Percentiles rank a stretch among this genome's conserved stretches.
Evolutionary conservation across 164 flowering plant genomes (phyloP).

Genomic region (Dillenia suffruticosa): DNA sequence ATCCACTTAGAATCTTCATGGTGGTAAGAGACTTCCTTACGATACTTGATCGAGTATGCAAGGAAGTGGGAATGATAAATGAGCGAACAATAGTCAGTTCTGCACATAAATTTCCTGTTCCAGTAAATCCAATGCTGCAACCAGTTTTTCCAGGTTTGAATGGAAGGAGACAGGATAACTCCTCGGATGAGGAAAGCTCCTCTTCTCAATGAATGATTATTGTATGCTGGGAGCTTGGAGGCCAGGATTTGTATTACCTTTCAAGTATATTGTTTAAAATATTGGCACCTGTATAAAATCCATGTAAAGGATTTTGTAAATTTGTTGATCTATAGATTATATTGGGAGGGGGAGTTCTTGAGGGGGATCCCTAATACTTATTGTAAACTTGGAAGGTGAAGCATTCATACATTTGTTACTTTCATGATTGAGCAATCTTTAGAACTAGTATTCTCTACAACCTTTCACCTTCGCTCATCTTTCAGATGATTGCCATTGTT

Average conservation of each 20-base stretch:
- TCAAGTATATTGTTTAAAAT: too few relatives aligned
- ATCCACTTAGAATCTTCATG: conserved; percentile 78
- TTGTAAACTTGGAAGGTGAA: too few relatives aligned
- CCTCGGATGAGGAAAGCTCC: conserved; percentile 56
- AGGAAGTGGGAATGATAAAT: conserved; percentile 73
- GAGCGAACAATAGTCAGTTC: conserved; percentile 70
- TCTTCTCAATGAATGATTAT: conserved; percentile 19
- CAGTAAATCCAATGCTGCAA: conserved; percentile 54
- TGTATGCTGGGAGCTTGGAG: background rate
- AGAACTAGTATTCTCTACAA: too few relatives aligned
- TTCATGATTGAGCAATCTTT: too few relatives aligned
- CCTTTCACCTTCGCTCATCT: too few relatives aligned
- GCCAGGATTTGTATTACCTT: too few relatives aligned
- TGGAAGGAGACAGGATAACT: conserved; percentile 32
- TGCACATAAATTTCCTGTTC: conserved; percentile 66
- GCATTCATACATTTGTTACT: too few relatives aligned
- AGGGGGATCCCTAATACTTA: conserved; percentile 1
- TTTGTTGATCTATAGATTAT: conserved; percentile 24
- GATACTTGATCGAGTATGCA: conserved; percentile 73
- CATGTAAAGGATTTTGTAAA: conserved; percentile 44
- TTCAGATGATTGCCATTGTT: too few relatives aligned
- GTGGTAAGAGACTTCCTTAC: conserved; percentile 82
- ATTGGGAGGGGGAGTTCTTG: conserved; percentile 22
- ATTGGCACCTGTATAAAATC: conserved; percentile 31
- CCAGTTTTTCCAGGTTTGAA: conserved; percentile 38